Evolutionary conservation across 352 stramenopile genomes (phyloP).

Genomic region (Globisporangium paddicum): DNA sequence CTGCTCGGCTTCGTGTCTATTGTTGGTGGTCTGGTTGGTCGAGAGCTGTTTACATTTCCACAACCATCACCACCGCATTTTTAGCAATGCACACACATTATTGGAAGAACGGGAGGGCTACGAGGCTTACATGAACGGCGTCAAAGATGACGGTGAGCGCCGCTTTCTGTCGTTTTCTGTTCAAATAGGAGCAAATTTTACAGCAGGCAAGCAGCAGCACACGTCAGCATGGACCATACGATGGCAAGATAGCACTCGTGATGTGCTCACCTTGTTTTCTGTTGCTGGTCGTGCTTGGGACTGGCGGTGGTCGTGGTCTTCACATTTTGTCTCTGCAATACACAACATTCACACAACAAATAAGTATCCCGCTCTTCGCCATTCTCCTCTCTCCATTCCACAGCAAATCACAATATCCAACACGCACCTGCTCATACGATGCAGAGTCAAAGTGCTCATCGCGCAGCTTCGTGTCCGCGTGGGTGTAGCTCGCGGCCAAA

Average conservation of each 20-base stretch:
- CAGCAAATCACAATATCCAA: too few relatives aligned
- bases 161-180: constrained; percentile 14
- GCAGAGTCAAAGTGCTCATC: background rate
- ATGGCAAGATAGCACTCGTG: background rate
- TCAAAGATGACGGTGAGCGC: constrained; percentile 5
- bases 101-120: background rate
- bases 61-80: too few relatives aligned
- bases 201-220: background rate
- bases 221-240: background rate
- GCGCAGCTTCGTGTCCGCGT: background rate
- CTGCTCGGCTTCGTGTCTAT: background rate
- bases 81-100: background rate
- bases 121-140: background rate
- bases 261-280: background rate
- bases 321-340: background rate
- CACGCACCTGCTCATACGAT: background rate
- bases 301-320: background rate
- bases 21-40: constrained; percentile 1
- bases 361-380: background rate
- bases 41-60: background rate
- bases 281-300: constrained; percentile 5
- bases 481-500: background rate
- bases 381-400: background rate
- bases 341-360: background rate
- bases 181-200: too few relatives aligned